Conservation (phyloP, 2,329 filamentous ascomycete genomes). For the Aureobasidium musti region DNA sequence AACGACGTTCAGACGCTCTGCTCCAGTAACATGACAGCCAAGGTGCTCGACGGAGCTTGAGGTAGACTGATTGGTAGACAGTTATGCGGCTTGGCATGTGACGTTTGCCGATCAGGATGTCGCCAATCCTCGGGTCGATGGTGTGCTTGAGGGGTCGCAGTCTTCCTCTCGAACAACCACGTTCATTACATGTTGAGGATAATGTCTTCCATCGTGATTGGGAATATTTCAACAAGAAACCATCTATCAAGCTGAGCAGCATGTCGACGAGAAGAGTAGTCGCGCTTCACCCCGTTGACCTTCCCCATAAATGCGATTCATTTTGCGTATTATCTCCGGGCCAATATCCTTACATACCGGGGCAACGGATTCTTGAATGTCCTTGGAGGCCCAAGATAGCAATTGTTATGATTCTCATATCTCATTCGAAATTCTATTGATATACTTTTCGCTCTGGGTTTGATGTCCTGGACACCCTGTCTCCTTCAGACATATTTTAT, state of each 20-base stretch:
- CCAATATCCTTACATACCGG: neutral
- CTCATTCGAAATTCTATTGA: too few relatives aligned
- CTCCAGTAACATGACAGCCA: neutral
- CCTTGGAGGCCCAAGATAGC: too few relatives aligned
- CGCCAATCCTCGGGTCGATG: conserved; percentile 3
- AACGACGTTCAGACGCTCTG: neutral
- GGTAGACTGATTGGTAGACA: conserved; percentile 6
- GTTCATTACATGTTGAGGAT: neutral
- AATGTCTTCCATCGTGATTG: neutral
- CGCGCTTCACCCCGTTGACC: neutral
- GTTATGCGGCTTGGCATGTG: conserved; percentile 1
- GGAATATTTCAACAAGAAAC: neutral
- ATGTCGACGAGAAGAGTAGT: neutral
- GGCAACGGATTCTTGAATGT: neutral
- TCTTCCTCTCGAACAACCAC: neutral
- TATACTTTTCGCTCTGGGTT: too few relatives aligned
- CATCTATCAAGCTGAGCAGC: too few relatives aligned
- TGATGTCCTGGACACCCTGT: too few relatives aligned
- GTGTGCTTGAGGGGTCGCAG: conserved; percentile 11
- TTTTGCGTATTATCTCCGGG: neutral
- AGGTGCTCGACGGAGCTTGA: neutral
- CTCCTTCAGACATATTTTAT: too few relatives aligned
- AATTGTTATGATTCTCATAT: too few relatives aligned
- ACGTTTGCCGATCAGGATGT: conserved; percentile 23
- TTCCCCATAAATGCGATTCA: neutral